A percentile compares a stretch with the other conserved stretches of the same genome.
Conservation (phyloP, 345 rosid genomes). For the Physaria fendleri region DNA sequence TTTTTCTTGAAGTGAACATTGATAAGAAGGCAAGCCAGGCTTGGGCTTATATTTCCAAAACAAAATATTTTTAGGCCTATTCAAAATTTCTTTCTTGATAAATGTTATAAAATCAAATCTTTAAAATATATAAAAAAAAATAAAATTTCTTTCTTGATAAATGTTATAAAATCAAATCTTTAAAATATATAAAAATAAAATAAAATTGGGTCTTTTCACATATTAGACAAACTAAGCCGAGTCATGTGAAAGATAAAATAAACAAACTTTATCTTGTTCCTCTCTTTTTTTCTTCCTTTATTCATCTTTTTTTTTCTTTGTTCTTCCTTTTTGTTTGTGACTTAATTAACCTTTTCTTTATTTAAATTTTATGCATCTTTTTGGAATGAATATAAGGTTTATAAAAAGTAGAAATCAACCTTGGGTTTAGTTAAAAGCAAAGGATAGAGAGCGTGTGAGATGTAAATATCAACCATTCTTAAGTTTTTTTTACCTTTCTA, state of each 20-base stretch:
- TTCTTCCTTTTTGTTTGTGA: slow-evolving; percentile 15
- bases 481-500: slow-evolving; percentile 29
- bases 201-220: too few species aligned
- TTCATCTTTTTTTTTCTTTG: slow-evolving; percentile 28
- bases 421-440: slow-evolving; percentile 32
- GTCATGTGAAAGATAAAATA: slow-evolving; percentile 30
- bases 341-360: background rate
- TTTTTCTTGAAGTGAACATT: too few species aligned
- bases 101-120: too few species aligned
- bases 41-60: too few species aligned
- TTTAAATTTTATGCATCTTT: slow-evolving; percentile 14
- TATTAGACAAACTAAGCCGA: too few species aligned
- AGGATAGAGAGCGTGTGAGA: slow-evolving; percentile 23
- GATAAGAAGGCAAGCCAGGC: too few species aligned
- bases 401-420: slow-evolving; percentile 32
- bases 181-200: too few species aligned
- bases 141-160: too few species aligned
- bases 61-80: too few species aligned
- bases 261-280: slow-evolving; percentile 29
- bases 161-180: too few species aligned
- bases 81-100: too few species aligned
- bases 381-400: slow-evolving; percentile 35
- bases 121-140: too few species aligned
- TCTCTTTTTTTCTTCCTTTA: slow-evolving; percentile 17
- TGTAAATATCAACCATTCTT: slow-evolving; percentile 28